Base-by-base conservation (phyloP, 2,329 filamentous ascomycete genomes). In the Fusarium camptoceras region DNA sequence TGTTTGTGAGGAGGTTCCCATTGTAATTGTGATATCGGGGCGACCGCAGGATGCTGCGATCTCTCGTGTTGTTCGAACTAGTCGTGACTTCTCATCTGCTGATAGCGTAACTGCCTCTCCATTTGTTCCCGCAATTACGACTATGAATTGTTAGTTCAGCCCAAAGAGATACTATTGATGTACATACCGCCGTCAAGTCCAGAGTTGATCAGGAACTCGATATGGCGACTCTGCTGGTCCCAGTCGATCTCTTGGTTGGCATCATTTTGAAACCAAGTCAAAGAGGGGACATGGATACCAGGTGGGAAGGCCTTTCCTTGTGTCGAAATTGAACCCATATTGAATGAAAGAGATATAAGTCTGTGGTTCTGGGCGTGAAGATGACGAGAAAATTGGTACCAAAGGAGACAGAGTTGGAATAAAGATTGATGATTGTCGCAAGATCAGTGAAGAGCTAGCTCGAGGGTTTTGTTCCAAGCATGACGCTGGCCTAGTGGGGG, bases 81-180 rank as follows among this genome's bases (percentile, higher is more conserved):
- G 85, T 49, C 85, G 81, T 51, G 85, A 83, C 74, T 91, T 88
- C 78, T 93, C 91, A 16, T 86, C 83, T 60, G 86, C 84, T 44
- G 87, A 87, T 7, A 93, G 83, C 64, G 92, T 90, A 5, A 92
- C 90, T 11, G 91, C 89, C 80, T 94, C 91, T 72, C 91, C 91
- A 73, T 93, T 93, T 70, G 89, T 91, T 53, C 91, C 91, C 75
- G 92, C 90, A 43, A 89, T 88, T 47, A 92, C 89, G 62, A 93
- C 80, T 77, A n/a, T 28, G 18, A 4, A 11, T 5, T 39, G 60
- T 69, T 74, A 76, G 60, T 72, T 50, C 22, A 5, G 7, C 4
- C 16, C 11, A 10, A 1, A 3, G 4, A 2, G 5, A 2, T 2
- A 1, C 3, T 27, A 5, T 15, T 3, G 6, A 8, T 46, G 8